Percentiles rank a stretch among this genome's conserved stretches.
Evolutionary conservation across 2,329 filamentous ascomycete genomes (phyloP).

Genomic region (Colletotrichum chlorophyti): DNA sequence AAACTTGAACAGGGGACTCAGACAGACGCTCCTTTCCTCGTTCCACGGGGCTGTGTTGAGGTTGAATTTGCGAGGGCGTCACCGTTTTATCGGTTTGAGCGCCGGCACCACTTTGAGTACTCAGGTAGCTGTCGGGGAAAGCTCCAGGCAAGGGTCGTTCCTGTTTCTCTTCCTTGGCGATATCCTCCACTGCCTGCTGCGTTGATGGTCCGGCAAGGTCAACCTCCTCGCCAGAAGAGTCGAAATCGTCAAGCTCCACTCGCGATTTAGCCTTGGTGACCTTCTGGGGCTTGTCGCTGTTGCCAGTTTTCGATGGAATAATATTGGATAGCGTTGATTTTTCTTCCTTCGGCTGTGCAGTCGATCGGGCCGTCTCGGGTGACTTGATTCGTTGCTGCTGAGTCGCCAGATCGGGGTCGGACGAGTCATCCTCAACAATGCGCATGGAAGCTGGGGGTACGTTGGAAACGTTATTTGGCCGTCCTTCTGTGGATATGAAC

Average conservation of each 20-base stretch:
- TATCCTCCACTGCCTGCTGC: slow-evolving; percentile 35
- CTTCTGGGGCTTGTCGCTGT: slow-evolving; percentile 61
- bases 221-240: slow-evolving; percentile 59
- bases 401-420: slow-evolving; percentile 32
- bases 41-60: slow-evolving; percentile 2
- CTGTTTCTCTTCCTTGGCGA: slow-evolving; percentile 27
- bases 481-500: slow-evolving; percentile 48
- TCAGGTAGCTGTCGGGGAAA: slow-evolving; percentile 49
- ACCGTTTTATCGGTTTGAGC: slow-evolving; percentile 41
- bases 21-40: slow-evolving; percentile 55
- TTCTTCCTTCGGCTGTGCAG: slow-evolving; percentile 51
- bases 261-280: slow-evolving; percentile 63
- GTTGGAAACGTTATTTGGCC: slow-evolving; percentile 60
- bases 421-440: slow-evolving; percentile 59
- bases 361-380: slow-evolving; percentile 41
- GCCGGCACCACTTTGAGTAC: slow-evolving; percentile 37
- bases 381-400: slow-evolving; percentile 35
- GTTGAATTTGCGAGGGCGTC: slow-evolving; percentile 30
- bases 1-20: slow-evolving; percentile 74
- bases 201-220: slow-evolving; percentile 35
- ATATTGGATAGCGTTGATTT: slow-evolving; percentile 51
- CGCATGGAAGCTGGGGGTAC: slow-evolving; percentile 63
- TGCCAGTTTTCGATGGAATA: slow-evolving; percentile 46
- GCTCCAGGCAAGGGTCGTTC: slow-evolving; percentile 46
- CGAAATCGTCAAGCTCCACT: slow-evolving; percentile 75